Conservation (phyloP, 345 rosid genomes). For the Citrus inodora region DNA sequence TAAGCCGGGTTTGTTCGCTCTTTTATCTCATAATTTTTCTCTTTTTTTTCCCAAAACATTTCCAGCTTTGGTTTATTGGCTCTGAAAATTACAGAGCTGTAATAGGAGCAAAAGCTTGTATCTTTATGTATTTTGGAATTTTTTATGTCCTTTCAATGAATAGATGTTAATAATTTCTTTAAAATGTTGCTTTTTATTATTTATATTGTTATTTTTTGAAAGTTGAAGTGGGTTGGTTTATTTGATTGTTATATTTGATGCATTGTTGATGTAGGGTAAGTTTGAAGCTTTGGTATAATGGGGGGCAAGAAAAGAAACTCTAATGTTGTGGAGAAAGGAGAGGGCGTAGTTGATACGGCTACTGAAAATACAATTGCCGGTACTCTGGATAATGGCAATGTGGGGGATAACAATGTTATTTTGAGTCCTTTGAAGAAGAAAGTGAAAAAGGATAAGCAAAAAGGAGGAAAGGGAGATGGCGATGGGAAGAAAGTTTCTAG, state of each 20-base stretch:
- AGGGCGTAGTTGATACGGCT: slow-evolving; percentile 16
- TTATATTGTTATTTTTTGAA: not conserved
- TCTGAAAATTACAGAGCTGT: not conserved
- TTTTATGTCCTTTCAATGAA: not conserved
- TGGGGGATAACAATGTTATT: slow-evolving; percentile 11
- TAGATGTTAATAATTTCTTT: not conserved
- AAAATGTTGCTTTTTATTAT: not conserved
- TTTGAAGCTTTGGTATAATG: slow-evolving; percentile 26
- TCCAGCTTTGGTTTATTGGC: too few relatives aligned
- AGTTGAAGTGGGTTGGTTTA: not conserved
- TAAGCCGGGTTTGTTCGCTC: not conserved
- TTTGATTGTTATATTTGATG: not conserved
- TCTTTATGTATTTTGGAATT: not conserved
- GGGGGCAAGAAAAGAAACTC: slow-evolving; percentile 57
- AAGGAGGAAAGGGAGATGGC: slow-evolving; percentile 16
- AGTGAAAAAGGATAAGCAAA: slow-evolving; percentile 31
- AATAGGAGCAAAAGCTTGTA: not conserved
- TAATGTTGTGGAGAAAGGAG: slow-evolving; percentile 31
- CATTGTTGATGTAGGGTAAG: not conserved
- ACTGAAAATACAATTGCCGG: not conserved
- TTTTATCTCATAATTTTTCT: too few relatives aligned
- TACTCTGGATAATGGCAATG: not conserved
- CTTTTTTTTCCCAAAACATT: too few relatives aligned
- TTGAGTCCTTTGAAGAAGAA: slow-evolving; percentile 38
- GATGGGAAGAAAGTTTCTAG: slow-evolving; percentile 18